phyloP scores from a whole-genome alignment of 2,329 filamentous ascomycete genomes.

The Lachnellula subtilissima region DNA sequence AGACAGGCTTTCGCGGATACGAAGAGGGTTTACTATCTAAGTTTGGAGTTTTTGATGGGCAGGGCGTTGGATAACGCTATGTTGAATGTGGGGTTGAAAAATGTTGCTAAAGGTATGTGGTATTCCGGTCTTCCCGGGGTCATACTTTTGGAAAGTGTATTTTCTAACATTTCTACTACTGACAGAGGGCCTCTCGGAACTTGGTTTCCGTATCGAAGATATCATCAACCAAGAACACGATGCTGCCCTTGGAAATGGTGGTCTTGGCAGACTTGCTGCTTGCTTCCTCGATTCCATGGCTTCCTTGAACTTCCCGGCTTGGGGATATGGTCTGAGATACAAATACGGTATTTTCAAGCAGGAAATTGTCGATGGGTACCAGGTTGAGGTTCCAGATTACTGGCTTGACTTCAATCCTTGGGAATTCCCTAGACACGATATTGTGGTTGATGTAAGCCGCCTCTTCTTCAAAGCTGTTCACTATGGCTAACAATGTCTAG shows the following conservation, averaged over 20 bases:
- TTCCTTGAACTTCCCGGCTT: slow-evolving; percentile 90
- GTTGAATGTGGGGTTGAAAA: slow-evolving; percentile 89
- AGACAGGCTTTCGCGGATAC: slow-evolving; percentile 83
- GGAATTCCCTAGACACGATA: slow-evolving; percentile 95
- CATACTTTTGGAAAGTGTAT: background rate
- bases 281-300: slow-evolving; percentile 97
- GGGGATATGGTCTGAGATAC: slow-evolving; percentile 95
- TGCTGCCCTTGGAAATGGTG: slow-evolving; percentile 92
- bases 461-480: slow-evolving; percentile 26
- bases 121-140: background rate
- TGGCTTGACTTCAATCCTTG: slow-evolving; percentile 99
- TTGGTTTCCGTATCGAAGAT: slow-evolving; percentile 96
- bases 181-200: slow-evolving; percentile 74
- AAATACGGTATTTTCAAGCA: slow-evolving; percentile 99
- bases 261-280: slow-evolving; percentile 87
- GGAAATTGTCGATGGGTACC: slow-evolving; percentile 96
- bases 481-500: slow-evolving; percentile 18
- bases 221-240: slow-evolving; percentile 93
- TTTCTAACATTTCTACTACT: slow-evolving; percentile 3
- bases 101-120: slow-evolving; percentile 67
- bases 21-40: slow-evolving; percentile 96
- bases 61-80: slow-evolving; percentile 96
- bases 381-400: slow-evolving; percentile 97
- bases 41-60: slow-evolving; percentile 96
- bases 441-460: slow-evolving; percentile 72